Percentiles rank a stretch among this genome's conserved stretches.
phyloP scores from a whole-genome alignment of 1,284 basidiomycete species.

The Apiotrichum sp. region DNA sequence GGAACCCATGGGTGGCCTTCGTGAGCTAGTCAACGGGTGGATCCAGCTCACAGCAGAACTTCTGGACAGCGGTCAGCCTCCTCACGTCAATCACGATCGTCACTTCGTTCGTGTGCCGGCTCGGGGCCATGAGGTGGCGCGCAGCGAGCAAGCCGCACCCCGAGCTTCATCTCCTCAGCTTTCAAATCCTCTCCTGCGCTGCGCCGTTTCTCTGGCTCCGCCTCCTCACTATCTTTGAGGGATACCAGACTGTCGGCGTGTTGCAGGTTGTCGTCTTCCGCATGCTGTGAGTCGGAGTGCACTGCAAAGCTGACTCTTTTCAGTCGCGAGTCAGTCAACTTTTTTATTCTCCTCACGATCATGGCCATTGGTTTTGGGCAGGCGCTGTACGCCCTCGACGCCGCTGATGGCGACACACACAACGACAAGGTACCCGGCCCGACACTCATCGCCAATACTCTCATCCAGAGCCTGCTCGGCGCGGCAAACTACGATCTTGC shows the following conservation, averaged over 20 bases:
- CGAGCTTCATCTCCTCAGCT: slow-evolving; percentile 60
- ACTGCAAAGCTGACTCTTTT: not conserved
- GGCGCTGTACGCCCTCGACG: slow-evolving; percentile 74
- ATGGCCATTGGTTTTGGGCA: slow-evolving; percentile 75
- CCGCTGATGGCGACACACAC: slow-evolving; percentile 76
- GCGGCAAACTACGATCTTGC: slow-evolving; percentile 74
- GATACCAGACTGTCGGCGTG: slow-evolving; percentile 58
- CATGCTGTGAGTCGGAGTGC: slow-evolving; percentile 60
- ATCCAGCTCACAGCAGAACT: slow-evolving; percentile 48
- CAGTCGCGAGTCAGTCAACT: slow-evolving; percentile 76
- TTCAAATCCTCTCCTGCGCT: slow-evolving; percentile 78
- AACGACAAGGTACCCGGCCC: slow-evolving; percentile 49
- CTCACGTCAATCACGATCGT: slow-evolving; percentile 65
- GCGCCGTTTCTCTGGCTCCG: slow-evolving; percentile 78
- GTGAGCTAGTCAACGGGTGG: slow-evolving; percentile 46
- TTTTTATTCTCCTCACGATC: slow-evolving; percentile 75
- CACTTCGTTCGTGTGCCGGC: slow-evolving; percentile 65
- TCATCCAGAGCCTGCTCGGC: slow-evolving; percentile 74
- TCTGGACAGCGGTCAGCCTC: slow-evolving; percentile 70
- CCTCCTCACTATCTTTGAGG: slow-evolving; percentile 40
- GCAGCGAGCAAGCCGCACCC: slow-evolving; percentile 44
- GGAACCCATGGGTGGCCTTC: slow-evolving; percentile 27
- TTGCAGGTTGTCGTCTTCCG: slow-evolving; percentile 48
- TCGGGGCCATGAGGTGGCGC: slow-evolving; percentile 55
- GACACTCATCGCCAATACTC: slow-evolving; percentile 60